Percentiles rank a stretch among this genome's conserved stretches.
Evolutionary conservation across 768 basidiomycete genomes (phyloP).

Genomic region (Russula ochroleuca): DNA sequence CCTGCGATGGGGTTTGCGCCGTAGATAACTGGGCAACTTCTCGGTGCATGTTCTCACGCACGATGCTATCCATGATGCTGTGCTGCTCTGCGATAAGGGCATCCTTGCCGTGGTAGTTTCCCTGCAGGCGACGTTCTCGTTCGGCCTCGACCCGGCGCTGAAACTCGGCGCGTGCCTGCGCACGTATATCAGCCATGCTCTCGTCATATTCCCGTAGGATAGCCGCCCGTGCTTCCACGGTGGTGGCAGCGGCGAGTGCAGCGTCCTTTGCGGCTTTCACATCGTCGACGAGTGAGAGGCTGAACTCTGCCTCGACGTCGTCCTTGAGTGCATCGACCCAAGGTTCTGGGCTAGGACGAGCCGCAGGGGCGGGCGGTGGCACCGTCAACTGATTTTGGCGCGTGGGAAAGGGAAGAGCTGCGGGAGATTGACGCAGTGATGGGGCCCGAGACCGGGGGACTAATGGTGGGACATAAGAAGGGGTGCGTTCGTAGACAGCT

Average conservation of each 20-base stretch:
- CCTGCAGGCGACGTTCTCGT: slow-evolving; percentile 19
- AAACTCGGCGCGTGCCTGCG: slow-evolving; percentile 19
- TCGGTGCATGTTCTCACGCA: slow-evolving; percentile 11
- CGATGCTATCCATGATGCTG: slow-evolving; percentile 17
- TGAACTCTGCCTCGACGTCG: slow-evolving; percentile 23
- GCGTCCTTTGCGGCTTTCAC: slow-evolving; percentile 18
- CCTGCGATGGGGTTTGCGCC: background rate
- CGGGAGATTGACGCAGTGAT: slow-evolving; percentile 13
- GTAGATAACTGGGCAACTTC: background rate
- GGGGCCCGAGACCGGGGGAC: slow-evolving; percentile 17
- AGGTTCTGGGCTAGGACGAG: slow-evolving; percentile 17
- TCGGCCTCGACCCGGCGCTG: slow-evolving; percentile 25
- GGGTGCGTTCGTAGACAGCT: slow-evolving; percentile 10
- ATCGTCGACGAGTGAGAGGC: slow-evolving; percentile 19
- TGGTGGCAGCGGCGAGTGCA: slow-evolving; percentile 14
- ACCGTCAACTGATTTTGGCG: slow-evolving; percentile 5
- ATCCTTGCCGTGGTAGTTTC: slow-evolving; percentile 21
- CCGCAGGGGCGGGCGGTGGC: background rate
- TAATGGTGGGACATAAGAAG: slow-evolving; percentile 1
- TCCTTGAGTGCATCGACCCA: slow-evolving; percentile 26
- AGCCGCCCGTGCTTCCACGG: slow-evolving; percentile 8
- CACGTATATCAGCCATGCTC: slow-evolving; percentile 25
- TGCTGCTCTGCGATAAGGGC: slow-evolving; percentile 24
- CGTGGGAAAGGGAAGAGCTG: slow-evolving; percentile 12
- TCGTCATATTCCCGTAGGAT: slow-evolving; percentile 16